phyloP scores from a whole-genome alignment of 257 asterid genomes.

The Paulownia fortunei region DNA sequence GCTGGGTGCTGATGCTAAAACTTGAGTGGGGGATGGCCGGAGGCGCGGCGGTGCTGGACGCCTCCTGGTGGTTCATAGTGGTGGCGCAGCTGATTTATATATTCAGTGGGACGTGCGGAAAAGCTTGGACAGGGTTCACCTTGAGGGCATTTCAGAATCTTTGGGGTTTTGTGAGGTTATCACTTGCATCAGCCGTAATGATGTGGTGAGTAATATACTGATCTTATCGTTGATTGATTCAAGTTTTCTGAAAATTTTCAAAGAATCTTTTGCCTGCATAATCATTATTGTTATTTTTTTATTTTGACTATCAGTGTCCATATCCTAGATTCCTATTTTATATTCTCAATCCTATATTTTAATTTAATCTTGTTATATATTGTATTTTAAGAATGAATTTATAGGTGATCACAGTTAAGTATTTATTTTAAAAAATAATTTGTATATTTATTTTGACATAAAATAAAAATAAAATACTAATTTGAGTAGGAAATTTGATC shows the following conservation, averaged over 20 bases:
- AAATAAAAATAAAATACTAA: too few relatives aligned
- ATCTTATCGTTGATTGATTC: background rate
- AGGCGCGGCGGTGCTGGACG: constrained; percentile 50
- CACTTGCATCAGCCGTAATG: constrained; percentile 68
- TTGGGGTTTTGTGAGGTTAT: constrained; percentile 57
- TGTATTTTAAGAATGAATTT: too few relatives aligned
- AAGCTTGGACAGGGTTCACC: constrained; percentile 68
- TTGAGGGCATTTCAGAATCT: constrained; percentile 50
- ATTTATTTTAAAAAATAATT: too few relatives aligned
- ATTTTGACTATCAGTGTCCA: too few relatives aligned
- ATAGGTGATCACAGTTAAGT: too few relatives aligned
- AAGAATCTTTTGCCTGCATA: background rate
- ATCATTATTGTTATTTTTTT: too few relatives aligned
- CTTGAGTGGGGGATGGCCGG: constrained; percentile 67
- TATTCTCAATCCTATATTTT: too few relatives aligned
- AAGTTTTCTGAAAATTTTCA: background rate
- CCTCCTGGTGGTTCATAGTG: constrained; percentile 69
- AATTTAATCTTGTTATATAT: too few relatives aligned
- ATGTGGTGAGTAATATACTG: constrained; percentile 62
- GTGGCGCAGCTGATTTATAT: constrained; percentile 53
- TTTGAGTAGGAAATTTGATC: too few relatives aligned
- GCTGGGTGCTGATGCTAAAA: constrained; percentile 66
- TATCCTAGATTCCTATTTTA: too few relatives aligned
- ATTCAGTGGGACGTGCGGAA: constrained; percentile 54
- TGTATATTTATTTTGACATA: too few relatives aligned